Evolutionary conservation across 768 basidiomycete genomes (phyloP).

Genomic region (Boletus sp.): DNA sequence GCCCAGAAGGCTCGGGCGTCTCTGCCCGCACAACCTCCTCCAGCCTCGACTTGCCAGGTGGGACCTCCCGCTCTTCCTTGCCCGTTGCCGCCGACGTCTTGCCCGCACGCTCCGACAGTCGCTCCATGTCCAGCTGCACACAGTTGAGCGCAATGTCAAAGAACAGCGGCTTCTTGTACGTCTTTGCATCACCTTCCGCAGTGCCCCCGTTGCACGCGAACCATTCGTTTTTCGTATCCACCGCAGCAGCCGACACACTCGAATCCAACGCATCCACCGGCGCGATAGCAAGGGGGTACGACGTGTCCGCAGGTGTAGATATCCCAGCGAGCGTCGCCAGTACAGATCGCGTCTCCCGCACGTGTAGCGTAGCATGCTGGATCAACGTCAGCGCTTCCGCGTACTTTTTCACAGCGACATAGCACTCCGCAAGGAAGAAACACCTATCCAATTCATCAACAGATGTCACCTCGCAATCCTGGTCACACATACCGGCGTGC

Average conservation of each 20-base stretch:
- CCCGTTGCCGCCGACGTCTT: conserved; percentile 36
- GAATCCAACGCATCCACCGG: conserved; percentile 54
- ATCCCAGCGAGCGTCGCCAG: conserved; percentile 49
- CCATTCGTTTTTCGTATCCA: conserved; percentile 70
- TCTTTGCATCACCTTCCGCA: conserved; percentile 40
- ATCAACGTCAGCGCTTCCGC: conserved; percentile 70
- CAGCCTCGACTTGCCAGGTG: conserved; percentile 50
- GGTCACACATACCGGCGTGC: conserved; percentile 58
- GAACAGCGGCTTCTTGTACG: conserved; percentile 82
- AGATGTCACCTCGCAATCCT: not conserved
- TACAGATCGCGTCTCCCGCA: conserved; percentile 66
- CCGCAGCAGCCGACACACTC: conserved; percentile 44
- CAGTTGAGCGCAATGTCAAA: conserved; percentile 96
- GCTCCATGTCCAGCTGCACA: conserved; percentile 81
- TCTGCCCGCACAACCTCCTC: conserved; percentile 48
- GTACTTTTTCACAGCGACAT: conserved; percentile 65
- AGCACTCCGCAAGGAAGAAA: conserved; percentile 74
- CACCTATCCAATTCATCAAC: conserved; percentile 45
- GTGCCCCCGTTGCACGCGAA: conserved; percentile 74
- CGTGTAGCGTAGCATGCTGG: conserved; percentile 67
- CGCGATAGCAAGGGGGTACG: conserved; percentile 51
- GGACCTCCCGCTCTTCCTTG: conserved; percentile 18
- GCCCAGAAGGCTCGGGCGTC: conserved; percentile 49
- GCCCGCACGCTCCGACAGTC: conserved; percentile 68
- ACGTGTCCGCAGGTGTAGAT: conserved; percentile 37